Evolutionary conservation across 495 filamentous ascomycete species (phyloP).

Genomic region (Gamarada debralockiae): DNA sequence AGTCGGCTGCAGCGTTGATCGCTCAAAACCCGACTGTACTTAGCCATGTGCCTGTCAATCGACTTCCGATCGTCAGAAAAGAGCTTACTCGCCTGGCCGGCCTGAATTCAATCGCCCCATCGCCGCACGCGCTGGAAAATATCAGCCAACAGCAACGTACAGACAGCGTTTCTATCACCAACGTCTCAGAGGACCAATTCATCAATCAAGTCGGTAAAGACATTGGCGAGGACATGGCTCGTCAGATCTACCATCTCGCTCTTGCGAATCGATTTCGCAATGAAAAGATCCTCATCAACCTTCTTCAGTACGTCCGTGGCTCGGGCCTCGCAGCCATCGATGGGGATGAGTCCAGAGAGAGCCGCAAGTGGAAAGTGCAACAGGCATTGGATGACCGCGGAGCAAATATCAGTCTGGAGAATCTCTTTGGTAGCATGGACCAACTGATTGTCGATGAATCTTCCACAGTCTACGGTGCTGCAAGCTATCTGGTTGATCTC

Average conservation of each 20-base stretch:
- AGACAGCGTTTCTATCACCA: no score
- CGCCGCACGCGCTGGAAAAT: no score
- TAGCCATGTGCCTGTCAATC: no score
- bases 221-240: not conserved
- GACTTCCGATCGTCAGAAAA: no score
- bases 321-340: not conserved
- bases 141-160: no score
- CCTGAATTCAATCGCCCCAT: no score
- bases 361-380: not conserved
- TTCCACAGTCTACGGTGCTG: not conserved
- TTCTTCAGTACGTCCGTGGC: not conserved
- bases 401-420: not conserved
- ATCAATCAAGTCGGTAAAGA: no score
- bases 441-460: not conserved
- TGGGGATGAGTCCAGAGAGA: not conserved
- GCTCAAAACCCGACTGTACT: no score
- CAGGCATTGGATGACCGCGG: not conserved
- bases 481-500: not conserved
- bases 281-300: not conserved
- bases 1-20: no score
- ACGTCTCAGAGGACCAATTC: no score
- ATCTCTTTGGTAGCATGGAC: not conserved
- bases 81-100: no score
- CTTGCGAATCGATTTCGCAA: not conserved
- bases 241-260: not conserved